phyloP scores from a whole-genome alignment of 176 grass and related monocot species.

The Zea luxurians region DNA sequence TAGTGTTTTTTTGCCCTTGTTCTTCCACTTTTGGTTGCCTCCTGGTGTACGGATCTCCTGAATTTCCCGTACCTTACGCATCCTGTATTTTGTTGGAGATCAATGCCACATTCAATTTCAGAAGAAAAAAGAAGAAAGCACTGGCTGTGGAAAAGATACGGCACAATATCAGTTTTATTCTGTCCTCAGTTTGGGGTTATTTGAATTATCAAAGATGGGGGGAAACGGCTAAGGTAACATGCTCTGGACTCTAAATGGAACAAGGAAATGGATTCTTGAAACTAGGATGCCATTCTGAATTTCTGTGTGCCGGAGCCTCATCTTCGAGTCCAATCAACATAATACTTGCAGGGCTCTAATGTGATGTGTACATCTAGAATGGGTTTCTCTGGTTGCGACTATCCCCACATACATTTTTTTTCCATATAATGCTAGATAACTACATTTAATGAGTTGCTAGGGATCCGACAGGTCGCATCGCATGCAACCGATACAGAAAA shows the following conservation, averaged over 20 bases:
- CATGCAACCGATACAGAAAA: conserved; percentile 31
- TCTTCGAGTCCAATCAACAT: neutral
- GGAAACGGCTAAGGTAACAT: neutral
- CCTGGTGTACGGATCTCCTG: conserved; percentile 49
- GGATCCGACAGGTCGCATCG: neutral
- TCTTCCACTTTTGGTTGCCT: conserved; percentile 81
- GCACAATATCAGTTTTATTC: neutral
- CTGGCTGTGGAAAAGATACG: neutral
- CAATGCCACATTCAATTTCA: conserved; percentile 21
- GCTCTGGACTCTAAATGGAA: neutral
- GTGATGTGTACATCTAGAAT: neutral
- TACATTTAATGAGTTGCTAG: neutral
- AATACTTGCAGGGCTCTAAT: neutral
- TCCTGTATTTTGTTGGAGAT: conserved; percentile 53
- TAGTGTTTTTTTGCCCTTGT: conserved; percentile 60
- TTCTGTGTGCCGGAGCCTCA: neutral
- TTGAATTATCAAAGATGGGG: neutral
- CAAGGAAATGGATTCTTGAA: neutral
- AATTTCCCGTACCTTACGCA: conserved; percentile 78
- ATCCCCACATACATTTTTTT: neutral
- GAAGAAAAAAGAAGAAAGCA: neutral
- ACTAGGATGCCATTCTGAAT: neutral
- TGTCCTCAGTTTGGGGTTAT: conserved; percentile 12
- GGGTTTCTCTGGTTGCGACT: conserved; percentile 5
- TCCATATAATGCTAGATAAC: neutral